Base-by-base conservation (phyloP, 2,329 filamentous ascomycete genomes). In the Fusarium brevicatenulatum region DNA sequence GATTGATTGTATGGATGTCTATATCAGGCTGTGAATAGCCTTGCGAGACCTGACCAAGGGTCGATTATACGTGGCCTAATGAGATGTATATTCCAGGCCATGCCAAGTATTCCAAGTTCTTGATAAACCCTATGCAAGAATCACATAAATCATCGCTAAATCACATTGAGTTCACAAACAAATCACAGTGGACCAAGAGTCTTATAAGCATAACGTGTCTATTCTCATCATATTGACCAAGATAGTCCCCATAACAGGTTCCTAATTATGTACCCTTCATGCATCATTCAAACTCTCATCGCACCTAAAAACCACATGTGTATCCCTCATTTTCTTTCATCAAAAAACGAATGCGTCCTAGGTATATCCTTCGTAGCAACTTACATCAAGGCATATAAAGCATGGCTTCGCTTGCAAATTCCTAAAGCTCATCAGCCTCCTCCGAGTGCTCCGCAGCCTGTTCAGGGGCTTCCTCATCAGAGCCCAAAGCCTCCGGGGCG, bases 1-100 rank as follows among this genome's bases (percentile, higher is more conserved):
- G 76, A 89, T 99, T 72, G 94, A 95, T 64, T 98, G 95, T 81
- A 88, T 99, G 82, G 95, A 97, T 82, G 89, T 98, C 36, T 91
- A 95, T 77, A 90, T 98, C 59, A 87, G 93, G 71, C 84, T 97
- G 72, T 96, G 62, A 71, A n/a, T 23, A 39, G 36, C 39, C 36
- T 63, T 47, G 42, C 53, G 40, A 44, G 36, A 30, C 19, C 13
- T 15, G 25, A 34, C 32, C 18, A 16, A 44, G 23, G n/a, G 16
- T 13, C 19, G 40, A 43, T 40, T 49, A 32, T 34, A 68, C 21
- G 19, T 54, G 50, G 66, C 40, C 52, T 50, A 52, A 68, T 55
- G 40, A 49, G 47, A 53, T 43, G 43, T 72, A 65, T 58, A 60
- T 73, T 44, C 43, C 30, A 28, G 52, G 56, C 36, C 40, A 52